These are phyloP conservation scores for Sporothrix euskadiensis DNA, from an alignment of 2,329 filamentous ascomycete species.

Conservation along the genomic window DNA sequence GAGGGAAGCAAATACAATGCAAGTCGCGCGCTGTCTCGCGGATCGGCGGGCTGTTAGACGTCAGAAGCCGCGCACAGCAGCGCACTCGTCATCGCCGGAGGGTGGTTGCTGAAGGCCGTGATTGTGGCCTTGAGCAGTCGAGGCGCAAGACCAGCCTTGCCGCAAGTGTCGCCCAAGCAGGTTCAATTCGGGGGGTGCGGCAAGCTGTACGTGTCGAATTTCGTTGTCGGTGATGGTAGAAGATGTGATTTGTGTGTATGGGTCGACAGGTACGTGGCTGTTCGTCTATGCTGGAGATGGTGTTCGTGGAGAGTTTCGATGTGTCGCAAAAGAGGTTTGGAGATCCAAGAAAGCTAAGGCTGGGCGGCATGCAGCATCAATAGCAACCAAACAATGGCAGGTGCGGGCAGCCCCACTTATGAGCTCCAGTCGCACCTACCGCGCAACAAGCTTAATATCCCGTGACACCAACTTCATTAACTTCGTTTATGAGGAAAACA, in stretches of 20 bases:
- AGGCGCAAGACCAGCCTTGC: background rate
- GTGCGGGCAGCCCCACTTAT: constrained; percentile 7
- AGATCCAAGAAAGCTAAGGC: background rate
- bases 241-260: background rate
- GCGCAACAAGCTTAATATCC: constrained; percentile 9
- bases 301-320: background rate
- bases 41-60: background rate
- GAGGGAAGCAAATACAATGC: background rate
- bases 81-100: constrained; percentile 1
- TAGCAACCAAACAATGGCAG: background rate
- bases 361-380: background rate
- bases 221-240: background rate
- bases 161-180: background rate
- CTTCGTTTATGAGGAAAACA: background rate
- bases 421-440: background rate
- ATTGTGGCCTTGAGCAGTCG: constrained; percentile 4
- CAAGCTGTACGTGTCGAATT: too few relatives aligned
- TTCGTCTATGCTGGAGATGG: background rate
- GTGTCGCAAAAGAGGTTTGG: background rate
- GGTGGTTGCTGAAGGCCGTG: background rate
- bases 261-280: background rate
- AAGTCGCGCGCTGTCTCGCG: background rate
- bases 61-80: background rate
- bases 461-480: background rate
- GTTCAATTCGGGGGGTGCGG: background rate